Conservation (phyloP, 2,329 filamentous ascomycete genomes). For the Fusarium longipes region DNA sequence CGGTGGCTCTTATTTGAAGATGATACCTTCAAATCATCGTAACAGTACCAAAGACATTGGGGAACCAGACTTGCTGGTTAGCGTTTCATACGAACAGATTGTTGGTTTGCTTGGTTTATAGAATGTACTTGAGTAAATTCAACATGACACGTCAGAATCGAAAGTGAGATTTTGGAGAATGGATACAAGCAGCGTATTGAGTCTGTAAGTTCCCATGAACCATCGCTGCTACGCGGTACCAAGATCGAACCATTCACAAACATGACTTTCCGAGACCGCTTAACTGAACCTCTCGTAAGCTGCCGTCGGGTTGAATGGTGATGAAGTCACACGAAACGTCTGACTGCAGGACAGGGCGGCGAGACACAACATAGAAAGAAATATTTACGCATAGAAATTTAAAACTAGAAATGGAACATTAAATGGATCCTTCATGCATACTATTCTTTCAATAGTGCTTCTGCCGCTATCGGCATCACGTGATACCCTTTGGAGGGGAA, state of each 20-base stretch:
- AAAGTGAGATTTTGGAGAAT: background rate
- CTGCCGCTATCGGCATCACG: slow-evolving; percentile 28
- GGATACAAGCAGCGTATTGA: background rate
- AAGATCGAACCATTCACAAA: background rate
- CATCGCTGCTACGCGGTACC: background rate
- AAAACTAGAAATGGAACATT: background rate
- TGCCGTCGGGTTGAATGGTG: too few species aligned
- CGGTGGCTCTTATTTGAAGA: too few species aligned
- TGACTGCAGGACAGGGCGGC: background rate
- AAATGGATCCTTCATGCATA: background rate
- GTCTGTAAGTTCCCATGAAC: background rate
- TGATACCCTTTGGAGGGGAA: slow-evolving; percentile 26
- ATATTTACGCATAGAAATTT: background rate
- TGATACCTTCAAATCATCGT: too few species aligned
- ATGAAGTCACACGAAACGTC: background rate
- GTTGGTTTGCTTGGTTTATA: background rate
- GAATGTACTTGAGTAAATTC: background rate
- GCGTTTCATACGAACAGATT: background rate
- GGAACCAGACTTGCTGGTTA: background rate
- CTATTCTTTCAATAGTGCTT: background rate
- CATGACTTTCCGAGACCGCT: background rate
- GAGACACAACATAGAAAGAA: too few species aligned
- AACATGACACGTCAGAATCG: background rate
- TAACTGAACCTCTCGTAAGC: background rate
- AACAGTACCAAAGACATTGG: too few species aligned